Evolutionary conservation across 108 stramenopile species (phyloP).

Genomic region (Epithemia pelagica): DNA sequence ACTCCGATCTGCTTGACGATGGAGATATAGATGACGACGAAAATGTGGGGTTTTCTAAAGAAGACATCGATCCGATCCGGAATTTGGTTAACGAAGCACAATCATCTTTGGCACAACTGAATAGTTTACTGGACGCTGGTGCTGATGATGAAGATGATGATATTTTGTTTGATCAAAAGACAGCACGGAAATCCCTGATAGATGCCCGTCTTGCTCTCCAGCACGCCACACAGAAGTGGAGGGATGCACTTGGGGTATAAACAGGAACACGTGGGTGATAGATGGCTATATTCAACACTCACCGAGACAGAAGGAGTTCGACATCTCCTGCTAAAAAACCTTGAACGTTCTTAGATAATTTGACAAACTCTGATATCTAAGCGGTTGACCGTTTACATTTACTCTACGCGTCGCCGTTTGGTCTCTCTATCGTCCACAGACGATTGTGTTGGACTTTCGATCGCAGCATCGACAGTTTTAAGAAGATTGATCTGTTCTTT

Average conservation of each 20-base stretch:
- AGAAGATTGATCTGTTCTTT: slow-evolving; percentile 28
- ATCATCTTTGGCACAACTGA: not conserved
- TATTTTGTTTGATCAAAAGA: not conserved
- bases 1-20: not conserved
- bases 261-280: too few relatives aligned
- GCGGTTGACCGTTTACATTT: too few relatives aligned
- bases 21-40: not conserved
- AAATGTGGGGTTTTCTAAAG: not conserved
- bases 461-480: not conserved
- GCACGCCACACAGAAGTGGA: not conserved
- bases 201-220: not conserved
- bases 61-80: not conserved
- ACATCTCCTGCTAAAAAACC: too few relatives aligned
- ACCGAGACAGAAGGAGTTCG: too few relatives aligned
- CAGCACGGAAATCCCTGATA: not conserved
- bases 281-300: too few relatives aligned
- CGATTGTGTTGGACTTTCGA: not conserved
- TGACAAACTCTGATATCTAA: too few relatives aligned
- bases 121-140: not conserved
- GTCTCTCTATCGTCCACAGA: not conserved
- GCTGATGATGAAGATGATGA: not conserved
- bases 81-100: not conserved
- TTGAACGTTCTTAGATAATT: not conserved
- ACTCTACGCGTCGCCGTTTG: not conserved
- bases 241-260: not conserved